Base-by-base conservation (phyloP, 306 rosid genomes). In the Abrus precatorius region DNA sequence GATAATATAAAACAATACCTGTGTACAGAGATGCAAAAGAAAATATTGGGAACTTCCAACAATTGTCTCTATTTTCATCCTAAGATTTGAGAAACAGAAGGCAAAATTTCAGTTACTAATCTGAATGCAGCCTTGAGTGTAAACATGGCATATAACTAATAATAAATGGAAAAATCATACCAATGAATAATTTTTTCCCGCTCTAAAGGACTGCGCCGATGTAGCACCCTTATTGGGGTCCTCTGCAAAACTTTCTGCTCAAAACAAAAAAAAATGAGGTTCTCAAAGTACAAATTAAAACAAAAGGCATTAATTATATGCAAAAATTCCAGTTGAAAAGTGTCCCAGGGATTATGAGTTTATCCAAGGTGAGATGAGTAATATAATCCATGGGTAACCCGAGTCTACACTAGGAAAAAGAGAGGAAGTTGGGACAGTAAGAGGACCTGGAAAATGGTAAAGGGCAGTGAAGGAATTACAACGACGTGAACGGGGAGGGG, bases 151-250 rank as follows among this genome's bases (percentile, higher is more conserved):
- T 9, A 40, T 62, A 72, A 75, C 32, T 48, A 78, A 74, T 29
- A 69, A 74, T 47, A 56, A 28, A 72, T 47, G 27, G 65, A 53
- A 71, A 14, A 62, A 54, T 43, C 91, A 60, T 87, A 90, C 99
- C 99, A 91, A 82, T 95, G 93, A 79, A 95, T 93, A 62, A 90
- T 90, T 90, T 87, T 95, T 85, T 93, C 94, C 45, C 97, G 97
- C 65, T 93, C 94, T 81, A 91, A 81, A 71, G 98, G 99, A 87
- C 99, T 95, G 52, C 98, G 94, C 40, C 98, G 96, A 82, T 95
- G 98, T 68, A 95, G 93, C 87, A 95, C 99, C 84, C 98, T 91
- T 82, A 95, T 76, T 33, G 99, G 99, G 41, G 99, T 95, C 78
- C 86, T 89, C 80, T 95, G 99, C 90, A 89, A 59, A 82, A 93